phyloP scores from a whole-genome alignment of 23 red algal species.

The Gracilaria vermiculophylla region DNA sequence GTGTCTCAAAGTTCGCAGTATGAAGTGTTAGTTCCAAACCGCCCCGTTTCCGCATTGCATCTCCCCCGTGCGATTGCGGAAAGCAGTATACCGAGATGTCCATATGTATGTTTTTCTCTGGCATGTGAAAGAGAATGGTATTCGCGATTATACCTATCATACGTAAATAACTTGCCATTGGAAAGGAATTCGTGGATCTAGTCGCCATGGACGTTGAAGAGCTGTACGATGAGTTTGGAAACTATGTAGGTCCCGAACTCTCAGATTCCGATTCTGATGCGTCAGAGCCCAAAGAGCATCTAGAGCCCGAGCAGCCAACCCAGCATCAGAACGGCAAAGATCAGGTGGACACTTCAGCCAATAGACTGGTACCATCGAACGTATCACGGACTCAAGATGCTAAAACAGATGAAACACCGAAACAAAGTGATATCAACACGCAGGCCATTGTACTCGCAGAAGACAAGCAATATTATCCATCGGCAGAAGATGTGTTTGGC shows the following conservation, averaged over 20 bases:
- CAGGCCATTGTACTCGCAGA: constrained; percentile 77
- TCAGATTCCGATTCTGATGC: constrained; percentile 45
- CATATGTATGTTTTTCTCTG: too few relatives aligned
- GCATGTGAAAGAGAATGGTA: too few relatives aligned
- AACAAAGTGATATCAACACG: neutral
- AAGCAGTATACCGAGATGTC: too few relatives aligned
- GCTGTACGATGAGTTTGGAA: constrained; percentile 90
- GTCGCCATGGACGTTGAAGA: constrained; percentile 49
- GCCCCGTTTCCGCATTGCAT: too few relatives aligned
- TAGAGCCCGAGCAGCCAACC: neutral
- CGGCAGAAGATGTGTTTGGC: constrained; percentile 78
- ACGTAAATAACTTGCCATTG: neutral
- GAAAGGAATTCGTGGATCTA: too few relatives aligned
- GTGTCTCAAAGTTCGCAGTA: too few relatives aligned
- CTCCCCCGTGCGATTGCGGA: too few relatives aligned
- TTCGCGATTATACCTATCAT: neutral
- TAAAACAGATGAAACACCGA: neutral
- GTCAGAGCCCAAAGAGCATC: neutral
- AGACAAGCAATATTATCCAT: constrained; percentile 80
- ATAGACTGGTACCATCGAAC: neutral
- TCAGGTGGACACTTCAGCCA: neutral
- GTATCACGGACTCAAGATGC: neutral
- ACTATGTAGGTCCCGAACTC: constrained; percentile 79
- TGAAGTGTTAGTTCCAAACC: too few relatives aligned
- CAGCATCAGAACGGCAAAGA: neutral